Base-by-base conservation (phyloP, 306 rosid species). In the Astragalus glycyphyllos region DNA sequence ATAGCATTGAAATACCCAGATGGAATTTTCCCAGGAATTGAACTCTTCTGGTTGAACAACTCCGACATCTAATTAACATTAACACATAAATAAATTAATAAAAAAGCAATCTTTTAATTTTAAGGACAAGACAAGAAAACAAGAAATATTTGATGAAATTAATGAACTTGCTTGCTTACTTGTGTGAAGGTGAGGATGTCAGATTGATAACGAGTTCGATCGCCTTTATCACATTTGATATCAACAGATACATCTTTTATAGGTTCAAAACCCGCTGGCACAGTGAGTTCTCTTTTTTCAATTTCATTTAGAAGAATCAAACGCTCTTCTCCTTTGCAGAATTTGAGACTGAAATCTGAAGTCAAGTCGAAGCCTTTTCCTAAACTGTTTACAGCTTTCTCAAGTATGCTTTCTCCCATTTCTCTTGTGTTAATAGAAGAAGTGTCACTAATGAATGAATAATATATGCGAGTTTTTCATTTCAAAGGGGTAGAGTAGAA, bases 361-460 rank as follows among this genome's bases (percentile, higher is more conserved):
- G 97, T 83, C 5, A 94, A 53, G 32, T 94, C 99, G 66, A 94
- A 91, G 5, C 99, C 99, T 85, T 77, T 90, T n/a, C 99, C 99
- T 12, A 94, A 78, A 79, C 97, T 80, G 41, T 58, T 74, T 0
- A 91, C 14, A 62, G 92, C 95, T 44, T 5, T 80, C 58, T 84
- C 78, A 12, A 82, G 86, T 60, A 88, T 81, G 51, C 31, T 26
- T 26, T 35, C 4, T 6, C 72, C 82, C 77, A 77, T 81, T 0
- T 74, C 8, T 46, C 20, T 50, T 72, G 66, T 5, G 20, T 11
- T 38, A 40, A 15, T 34, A 6, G 14, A 42, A 53, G 4, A 32
- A 4, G 34, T 45, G 17, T 14, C 51, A 23, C 15, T 11, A 2
- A 13, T 56, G 14, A 12, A 31, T 12, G 37, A 0, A 14, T 8